phyloP scores from a whole-genome alignment of 768 basidiomycete genomes.

The Phallus indusiatus region DNA sequence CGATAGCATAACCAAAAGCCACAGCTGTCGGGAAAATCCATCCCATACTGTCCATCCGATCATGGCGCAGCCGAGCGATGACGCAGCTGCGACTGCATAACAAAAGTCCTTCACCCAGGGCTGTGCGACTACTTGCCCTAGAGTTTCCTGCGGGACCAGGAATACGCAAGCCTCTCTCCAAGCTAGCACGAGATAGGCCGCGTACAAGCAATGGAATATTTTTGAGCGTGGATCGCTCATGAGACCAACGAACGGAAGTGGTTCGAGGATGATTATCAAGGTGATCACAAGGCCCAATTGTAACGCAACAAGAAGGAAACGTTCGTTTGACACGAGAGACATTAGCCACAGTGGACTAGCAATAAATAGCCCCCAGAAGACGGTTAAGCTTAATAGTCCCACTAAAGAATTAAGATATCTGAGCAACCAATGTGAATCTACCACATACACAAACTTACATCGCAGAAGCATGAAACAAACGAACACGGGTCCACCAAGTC shows the following conservation, averaged over 20 bases:
- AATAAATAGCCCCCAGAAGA: constrained; percentile 8
- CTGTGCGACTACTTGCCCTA: neutral
- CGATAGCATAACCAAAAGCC: neutral
- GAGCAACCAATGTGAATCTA: neutral
- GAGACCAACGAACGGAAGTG: constrained; percentile 2
- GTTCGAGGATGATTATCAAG: constrained; percentile 5
- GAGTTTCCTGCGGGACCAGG: neutral
- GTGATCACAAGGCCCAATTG: constrained; percentile 8
- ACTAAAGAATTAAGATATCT: neutral
- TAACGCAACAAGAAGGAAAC: neutral
- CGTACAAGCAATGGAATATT: constrained; percentile 2
- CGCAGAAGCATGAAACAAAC: constrained; percentile 7
- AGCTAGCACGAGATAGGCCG: constrained; percentile 2
- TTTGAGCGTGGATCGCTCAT: constrained; percentile 8
- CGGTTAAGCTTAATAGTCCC: constrained; percentile 1
- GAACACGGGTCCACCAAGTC: constrained; percentile 5
- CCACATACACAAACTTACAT: neutral
- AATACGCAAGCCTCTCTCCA: constrained; percentile 3
- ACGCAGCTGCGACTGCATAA: neutral
- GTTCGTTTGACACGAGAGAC: constrained; percentile 5
- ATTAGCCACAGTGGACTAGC: constrained; percentile 5
- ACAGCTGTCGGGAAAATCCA: constrained; percentile 1
- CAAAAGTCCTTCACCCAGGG: constrained; percentile 1
- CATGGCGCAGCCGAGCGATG: neutral
- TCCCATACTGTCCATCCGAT: constrained; percentile 10